These are phyloP conservation scores for Emericellopsis atlantica DNA, from an alignment of 2,329 filamentous ascomycete genomes.

Conservation along the genomic window DNA sequence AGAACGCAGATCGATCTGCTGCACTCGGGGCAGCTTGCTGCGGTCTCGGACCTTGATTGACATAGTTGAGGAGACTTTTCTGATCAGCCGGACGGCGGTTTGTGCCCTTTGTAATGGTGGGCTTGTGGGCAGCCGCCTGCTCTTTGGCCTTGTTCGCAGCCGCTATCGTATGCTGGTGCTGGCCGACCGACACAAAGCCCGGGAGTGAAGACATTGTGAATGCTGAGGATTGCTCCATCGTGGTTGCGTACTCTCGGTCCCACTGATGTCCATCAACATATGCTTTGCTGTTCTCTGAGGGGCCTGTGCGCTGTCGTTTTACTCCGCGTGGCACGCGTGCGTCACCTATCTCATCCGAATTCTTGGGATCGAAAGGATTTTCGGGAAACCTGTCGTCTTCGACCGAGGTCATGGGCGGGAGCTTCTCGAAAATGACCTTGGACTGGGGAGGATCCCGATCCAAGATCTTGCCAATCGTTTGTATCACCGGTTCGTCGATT, in stretches of 20 bases:
- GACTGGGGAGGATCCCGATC: constrained; percentile 46
- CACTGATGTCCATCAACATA: constrained; percentile 17
- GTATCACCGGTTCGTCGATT: constrained; percentile 49
- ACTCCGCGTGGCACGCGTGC: constrained; percentile 6
- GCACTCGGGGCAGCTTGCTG: constrained; percentile 5
- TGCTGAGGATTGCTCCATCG: constrained; percentile 43
- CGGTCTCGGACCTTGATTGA: constrained; percentile 10
- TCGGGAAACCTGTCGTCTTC: constrained; percentile 60
- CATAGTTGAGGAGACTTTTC: constrained; percentile 27
- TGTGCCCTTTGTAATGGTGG: constrained; percentile 11
- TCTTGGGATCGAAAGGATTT: constrained; percentile 37
- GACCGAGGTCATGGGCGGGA: constrained; percentile 38
- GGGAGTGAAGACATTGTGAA: constrained; percentile 47
- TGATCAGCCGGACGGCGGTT: constrained; percentile 23
- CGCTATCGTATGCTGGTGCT: constrained; percentile 32
- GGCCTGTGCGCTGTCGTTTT: constrained; percentile 16
- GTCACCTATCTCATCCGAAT: constrained; percentile 5
- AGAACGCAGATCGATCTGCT: constrained; percentile 6
- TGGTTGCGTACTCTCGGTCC: constrained; percentile 39
- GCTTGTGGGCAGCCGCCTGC: constrained; percentile 7
- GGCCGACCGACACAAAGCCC: constrained; percentile 50
- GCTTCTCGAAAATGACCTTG: constrained; percentile 36
- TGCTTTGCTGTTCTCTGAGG: constrained; percentile 4
- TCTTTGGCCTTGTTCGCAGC: constrained; percentile 8
- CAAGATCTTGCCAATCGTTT: constrained; percentile 60